Conservation (phyloP, 2,329 filamentous ascomycete species). For the Nemania bipapillata region DNA sequence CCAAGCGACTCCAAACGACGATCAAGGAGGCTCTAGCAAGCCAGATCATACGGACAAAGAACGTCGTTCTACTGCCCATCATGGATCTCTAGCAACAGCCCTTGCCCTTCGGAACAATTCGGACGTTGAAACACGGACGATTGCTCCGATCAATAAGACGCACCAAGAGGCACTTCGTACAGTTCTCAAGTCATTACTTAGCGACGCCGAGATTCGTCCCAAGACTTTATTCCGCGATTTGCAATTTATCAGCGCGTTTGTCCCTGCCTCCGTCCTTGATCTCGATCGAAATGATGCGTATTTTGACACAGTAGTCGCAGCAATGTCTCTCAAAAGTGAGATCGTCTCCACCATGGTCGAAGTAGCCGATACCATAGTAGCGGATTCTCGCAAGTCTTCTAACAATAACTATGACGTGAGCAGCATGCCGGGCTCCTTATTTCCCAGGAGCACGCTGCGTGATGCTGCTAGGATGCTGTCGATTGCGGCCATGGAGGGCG, state of each 20-base stretch:
- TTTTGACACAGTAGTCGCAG: constrained; percentile 87
- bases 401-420: constrained; percentile 42
- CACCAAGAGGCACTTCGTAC: constrained; percentile 67
- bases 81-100: constrained; percentile 52
- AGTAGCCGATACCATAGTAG: constrained; percentile 75
- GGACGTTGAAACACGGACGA: constrained; percentile 60
- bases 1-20: constrained; percentile 54
- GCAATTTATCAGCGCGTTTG: constrained; percentile 77
- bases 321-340: constrained; percentile 87
- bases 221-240: constrained; percentile 83
- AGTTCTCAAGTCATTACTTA: constrained; percentile 74
- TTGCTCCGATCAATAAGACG: constrained; percentile 65
- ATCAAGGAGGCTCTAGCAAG: constrained; percentile 50
- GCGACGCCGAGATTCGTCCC: constrained; percentile 75
- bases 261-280: constrained; percentile 69
- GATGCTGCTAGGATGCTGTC: constrained; percentile 91
- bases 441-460: constrained; percentile 70
- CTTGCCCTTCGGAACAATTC: constrained; percentile 54
- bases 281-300: constrained; percentile 80
- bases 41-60: constrained; percentile 76
- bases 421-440: constrained; percentile 54
- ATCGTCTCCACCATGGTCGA: constrained; percentile 86
- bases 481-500: constrained; percentile 92
- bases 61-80: constrained; percentile 69
- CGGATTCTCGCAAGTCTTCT: constrained; percentile 66